Evolutionary conservation across 2,329 filamentous ascomycete genomes (phyloP).

Genomic region (Calonectria naviculata): DNA sequence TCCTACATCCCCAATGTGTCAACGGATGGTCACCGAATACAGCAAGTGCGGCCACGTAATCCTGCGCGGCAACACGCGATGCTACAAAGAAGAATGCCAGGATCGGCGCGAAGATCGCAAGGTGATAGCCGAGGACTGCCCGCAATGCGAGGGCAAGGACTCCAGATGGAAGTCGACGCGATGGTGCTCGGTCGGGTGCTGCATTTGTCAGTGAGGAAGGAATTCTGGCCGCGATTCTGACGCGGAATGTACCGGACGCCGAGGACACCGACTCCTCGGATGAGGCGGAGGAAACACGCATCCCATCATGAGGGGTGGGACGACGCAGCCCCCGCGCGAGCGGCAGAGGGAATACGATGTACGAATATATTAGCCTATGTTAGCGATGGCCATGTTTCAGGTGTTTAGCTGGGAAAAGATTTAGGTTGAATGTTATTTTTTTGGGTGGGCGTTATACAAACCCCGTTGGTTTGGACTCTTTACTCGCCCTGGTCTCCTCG

Average conservation of each 20-base stretch:
- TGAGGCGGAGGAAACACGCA: conserved; percentile 8
- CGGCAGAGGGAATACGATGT: conserved; percentile 9
- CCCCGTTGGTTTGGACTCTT: neutral
- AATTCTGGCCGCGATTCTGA: neutral
- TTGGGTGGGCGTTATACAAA: neutral
- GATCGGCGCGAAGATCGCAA: conserved; percentile 45
- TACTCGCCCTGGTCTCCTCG: neutral
- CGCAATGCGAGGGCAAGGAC: conserved; percentile 47
- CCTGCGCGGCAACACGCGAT: conserved; percentile 48
- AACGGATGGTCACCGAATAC: conserved; percentile 47
- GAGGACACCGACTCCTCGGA: conserved; percentile 4
- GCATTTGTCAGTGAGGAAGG: conserved; percentile 37
- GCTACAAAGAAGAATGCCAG: conserved; percentile 46
- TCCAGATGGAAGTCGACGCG: conserved; percentile 44
- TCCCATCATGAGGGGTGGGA: neutral
- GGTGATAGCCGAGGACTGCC: conserved; percentile 45
- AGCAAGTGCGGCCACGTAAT: conserved; percentile 49
- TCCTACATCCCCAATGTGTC: conserved; percentile 44
- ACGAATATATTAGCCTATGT: conserved; percentile 9
- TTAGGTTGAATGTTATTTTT: neutral
- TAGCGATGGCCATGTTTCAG: conserved; percentile 1
- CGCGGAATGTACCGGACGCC: neutral
- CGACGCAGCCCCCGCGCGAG: conserved; percentile 1
- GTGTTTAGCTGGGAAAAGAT: conserved; percentile 7
- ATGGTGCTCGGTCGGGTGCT: conserved; percentile 52